phyloP scores from a whole-genome alignment of 2,329 filamentous ascomycete genomes.

The Didymella glomerata region DNA sequence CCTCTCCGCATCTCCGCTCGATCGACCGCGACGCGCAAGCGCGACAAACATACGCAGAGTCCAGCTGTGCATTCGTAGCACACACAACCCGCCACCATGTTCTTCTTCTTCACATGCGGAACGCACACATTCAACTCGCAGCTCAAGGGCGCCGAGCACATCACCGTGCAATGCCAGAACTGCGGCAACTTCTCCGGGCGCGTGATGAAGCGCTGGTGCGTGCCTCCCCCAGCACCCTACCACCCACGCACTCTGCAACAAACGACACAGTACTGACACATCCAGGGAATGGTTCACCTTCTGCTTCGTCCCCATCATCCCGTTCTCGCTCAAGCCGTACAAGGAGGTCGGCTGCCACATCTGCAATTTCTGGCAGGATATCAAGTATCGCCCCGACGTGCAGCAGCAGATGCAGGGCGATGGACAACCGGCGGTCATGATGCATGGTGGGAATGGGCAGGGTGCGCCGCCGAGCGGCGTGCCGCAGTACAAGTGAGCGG shows the following conservation, averaged over 20 bases:
- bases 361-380: slow-evolving; percentile 76
- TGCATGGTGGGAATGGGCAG: slow-evolving; percentile 32
- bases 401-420: slow-evolving; percentile 39
- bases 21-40: slow-evolving; percentile 6
- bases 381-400: slow-evolving; percentile 55
- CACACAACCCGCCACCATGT: slow-evolving; percentile 42
- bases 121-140: slow-evolving; percentile 59
- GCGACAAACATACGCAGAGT: not conserved
- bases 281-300: slow-evolving; percentile 75
- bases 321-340: slow-evolving; percentile 66
- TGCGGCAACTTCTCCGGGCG: slow-evolving; percentile 60
- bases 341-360: slow-evolving; percentile 76
- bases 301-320: slow-evolving; percentile 78
- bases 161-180: slow-evolving; percentile 62
- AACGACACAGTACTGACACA: slow-evolving; percentile 1
- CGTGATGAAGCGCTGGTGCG: slow-evolving; percentile 56
- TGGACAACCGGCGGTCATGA: slow-evolving; percentile 33
- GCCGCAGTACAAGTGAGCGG: slow-evolving; percentile 35
- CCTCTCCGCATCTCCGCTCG: slow-evolving; percentile 18
- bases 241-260: not conserved
- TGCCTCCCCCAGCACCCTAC: not conserved
- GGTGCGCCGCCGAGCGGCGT: slow-evolving; percentile 31
- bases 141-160: slow-evolving; percentile 59
- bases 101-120: slow-evolving; percentile 62
- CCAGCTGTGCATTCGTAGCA: slow-evolving; percentile 5